Percentiles rank a stretch among this genome's conserved stretches.
Evolutionary conservation across 495 filamentous ascomycete genomes (phyloP).

Genomic region (Aspergillus hancockii): DNA sequence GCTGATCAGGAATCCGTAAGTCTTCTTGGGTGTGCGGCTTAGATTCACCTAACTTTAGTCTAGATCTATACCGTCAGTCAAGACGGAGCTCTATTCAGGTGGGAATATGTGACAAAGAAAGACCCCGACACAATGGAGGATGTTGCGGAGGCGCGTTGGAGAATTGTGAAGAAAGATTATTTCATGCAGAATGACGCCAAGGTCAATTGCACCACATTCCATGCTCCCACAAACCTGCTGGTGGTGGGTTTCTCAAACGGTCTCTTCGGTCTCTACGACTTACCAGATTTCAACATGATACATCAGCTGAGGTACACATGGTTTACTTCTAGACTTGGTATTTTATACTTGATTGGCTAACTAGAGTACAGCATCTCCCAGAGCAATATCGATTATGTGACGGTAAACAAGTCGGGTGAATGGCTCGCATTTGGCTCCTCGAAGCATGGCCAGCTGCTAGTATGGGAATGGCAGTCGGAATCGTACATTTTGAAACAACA

Average conservation of each 20-base stretch:
- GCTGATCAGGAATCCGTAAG: constrained; percentile 78
- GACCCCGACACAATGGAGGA: constrained; percentile 61
- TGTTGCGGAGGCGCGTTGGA: constrained; percentile 71
- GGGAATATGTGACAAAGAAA: constrained; percentile 58
- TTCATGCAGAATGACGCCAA: constrained; percentile 90
- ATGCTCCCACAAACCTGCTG: constrained; percentile 80
- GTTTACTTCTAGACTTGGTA: not conserved
- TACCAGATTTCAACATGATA: constrained; percentile 96
- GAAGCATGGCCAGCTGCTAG: constrained; percentile 87
- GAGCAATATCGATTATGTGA: constrained; percentile 90
- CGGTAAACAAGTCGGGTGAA: constrained; percentile 89
- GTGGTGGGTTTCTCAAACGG: constrained; percentile 95
- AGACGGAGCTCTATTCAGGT: constrained; percentile 67
- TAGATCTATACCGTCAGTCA: constrained; percentile 76
- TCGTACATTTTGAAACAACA: constrained; percentile 99
- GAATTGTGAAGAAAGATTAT: constrained; percentile 82
- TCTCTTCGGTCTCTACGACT: constrained; percentile 88
- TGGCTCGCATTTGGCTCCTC: constrained; percentile 99
- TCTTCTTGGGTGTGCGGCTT: constrained; percentile 18
- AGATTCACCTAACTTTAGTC: constrained; percentile 45
- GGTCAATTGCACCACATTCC: constrained; percentile 84
- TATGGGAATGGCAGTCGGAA: constrained; percentile 99
- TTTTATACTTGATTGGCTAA: constrained; percentile 22
- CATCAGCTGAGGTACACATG: constrained; percentile 68
- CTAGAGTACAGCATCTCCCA: constrained; percentile 75